These are phyloP conservation scores for Cutaneotrichosporon spelunceum DNA, from an alignment of 1,284 basidiomycete species.

Conservation along the genomic window DNA sequence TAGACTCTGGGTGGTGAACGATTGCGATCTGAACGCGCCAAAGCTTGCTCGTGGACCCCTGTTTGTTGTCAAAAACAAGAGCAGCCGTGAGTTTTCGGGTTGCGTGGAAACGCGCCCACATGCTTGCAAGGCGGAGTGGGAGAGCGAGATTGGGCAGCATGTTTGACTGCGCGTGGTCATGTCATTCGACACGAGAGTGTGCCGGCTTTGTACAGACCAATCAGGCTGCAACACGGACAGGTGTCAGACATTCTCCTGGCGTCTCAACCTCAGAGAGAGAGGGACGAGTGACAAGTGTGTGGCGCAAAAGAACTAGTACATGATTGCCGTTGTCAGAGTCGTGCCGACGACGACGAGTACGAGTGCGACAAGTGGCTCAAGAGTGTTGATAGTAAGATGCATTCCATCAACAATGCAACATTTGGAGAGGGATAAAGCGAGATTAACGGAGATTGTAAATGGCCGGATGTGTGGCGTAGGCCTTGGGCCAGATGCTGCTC, in stretches of 20 bases:
- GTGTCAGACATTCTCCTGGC: no score
- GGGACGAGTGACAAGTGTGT: neutral
- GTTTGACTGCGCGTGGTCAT: no score
- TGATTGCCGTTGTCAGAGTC: neutral
- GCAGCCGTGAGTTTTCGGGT: no score
- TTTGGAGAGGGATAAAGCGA: neutral
- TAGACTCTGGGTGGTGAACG: no score
- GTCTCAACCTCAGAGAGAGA: no score
- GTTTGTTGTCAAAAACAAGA: neutral
- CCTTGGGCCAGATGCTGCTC: no score
- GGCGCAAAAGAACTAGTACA: neutral
- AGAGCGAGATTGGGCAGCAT: no score
- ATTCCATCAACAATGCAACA: neutral
- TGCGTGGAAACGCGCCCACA: no score
- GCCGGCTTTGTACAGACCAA: neutral
- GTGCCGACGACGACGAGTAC: neutral
- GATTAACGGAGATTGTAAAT: constrained; percentile 5
- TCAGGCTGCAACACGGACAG: no score
- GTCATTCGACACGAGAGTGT: neutral
- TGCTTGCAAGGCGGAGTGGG: no score
- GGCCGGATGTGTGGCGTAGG: constrained; percentile 4
- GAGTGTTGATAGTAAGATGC: neutral
- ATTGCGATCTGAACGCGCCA: constrained; percentile 1
- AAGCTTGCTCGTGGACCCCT: neutral
- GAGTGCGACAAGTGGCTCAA: no score